Conservation (phyloP, 192 early-diverging fungal genomes). For the Coemansia sp. region DNA sequence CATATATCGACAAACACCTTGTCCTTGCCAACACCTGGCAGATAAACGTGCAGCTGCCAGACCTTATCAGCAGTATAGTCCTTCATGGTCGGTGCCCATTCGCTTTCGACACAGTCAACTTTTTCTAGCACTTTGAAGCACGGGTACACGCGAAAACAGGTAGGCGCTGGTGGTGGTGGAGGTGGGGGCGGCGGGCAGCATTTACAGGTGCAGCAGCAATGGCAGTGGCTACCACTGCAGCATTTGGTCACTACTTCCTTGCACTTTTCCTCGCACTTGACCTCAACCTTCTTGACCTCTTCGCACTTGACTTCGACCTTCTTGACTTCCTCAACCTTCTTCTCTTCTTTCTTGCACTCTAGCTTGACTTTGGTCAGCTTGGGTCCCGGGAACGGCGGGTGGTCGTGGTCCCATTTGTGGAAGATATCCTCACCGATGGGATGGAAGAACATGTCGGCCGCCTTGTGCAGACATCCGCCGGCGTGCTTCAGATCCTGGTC, state of each 20-base stretch:
- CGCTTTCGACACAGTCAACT: conserved; percentile 29
- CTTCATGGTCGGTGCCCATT: conserved; percentile 52
- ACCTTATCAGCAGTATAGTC: conserved; percentile 53
- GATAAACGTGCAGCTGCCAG: conserved; percentile 54
- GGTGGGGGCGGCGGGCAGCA: conserved; percentile 30
- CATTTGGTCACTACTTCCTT: conserved; percentile 18
- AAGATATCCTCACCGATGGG: conserved; percentile 53
- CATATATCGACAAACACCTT: conserved; percentile 50
- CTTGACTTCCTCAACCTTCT: conserved; percentile 16
- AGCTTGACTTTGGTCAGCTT: conserved; percentile 49
- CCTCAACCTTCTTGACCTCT: conserved; percentile 9
- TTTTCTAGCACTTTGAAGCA: conserved; percentile 51
- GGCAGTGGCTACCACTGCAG: conserved; percentile 11
- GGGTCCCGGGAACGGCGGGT: conserved; percentile 53
- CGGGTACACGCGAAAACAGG: conserved; percentile 45
- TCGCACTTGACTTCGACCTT: conserved; percentile 12
- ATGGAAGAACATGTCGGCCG: conserved; percentile 56
- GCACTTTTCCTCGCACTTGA: conserved; percentile 24
- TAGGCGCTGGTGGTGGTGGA: conserved; percentile 30
- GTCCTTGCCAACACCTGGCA: conserved; percentile 48
- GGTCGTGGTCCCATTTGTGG: conserved; percentile 53
- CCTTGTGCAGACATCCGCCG: conserved; percentile 53
- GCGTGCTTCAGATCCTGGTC: conserved; percentile 56
- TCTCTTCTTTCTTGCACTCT: conserved; percentile 40
- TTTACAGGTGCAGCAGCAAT: conserved; percentile 18